A percentile compares a stretch with the other conserved stretches of the same genome.
Evolutionary conservation across 306 rosid genomes (phyloP).

Genomic region (Cucumis sativus): DNA sequence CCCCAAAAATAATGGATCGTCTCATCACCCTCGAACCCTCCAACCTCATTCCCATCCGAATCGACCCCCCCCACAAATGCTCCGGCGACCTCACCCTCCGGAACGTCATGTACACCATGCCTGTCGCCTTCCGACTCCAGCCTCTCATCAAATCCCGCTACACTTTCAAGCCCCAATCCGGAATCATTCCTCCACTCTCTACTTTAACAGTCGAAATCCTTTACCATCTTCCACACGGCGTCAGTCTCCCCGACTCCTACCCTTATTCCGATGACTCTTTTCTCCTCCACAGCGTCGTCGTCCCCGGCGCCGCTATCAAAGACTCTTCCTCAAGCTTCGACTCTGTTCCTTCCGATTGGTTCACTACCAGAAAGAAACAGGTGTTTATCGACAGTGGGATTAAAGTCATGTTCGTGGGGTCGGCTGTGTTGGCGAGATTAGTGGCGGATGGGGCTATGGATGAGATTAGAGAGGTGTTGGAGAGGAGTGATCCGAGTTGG

Average conservation of each 20-base stretch:
- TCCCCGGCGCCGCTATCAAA: slow-evolving; percentile 61
- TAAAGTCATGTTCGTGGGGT: slow-evolving; percentile 60
- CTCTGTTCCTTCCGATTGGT: slow-evolving; percentile 57
- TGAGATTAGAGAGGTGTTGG: slow-evolving; percentile 48
- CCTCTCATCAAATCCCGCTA: slow-evolving; percentile 52
- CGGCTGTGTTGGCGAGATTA: slow-evolving; percentile 39
- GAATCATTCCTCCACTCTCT: slow-evolving; percentile 70
- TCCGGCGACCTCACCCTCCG: slow-evolving; percentile 40
- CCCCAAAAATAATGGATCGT: slow-evolving; percentile 39
- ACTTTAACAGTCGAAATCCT: slow-evolving; percentile 40
- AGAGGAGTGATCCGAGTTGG: slow-evolving; percentile 51
- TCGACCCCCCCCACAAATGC: slow-evolving; percentile 51
- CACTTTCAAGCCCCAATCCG: slow-evolving; percentile 50
- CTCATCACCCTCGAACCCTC: slow-evolving; percentile 80
- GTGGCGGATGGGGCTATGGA: slow-evolving; percentile 52
- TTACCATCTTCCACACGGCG: slow-evolving; percentile 38
- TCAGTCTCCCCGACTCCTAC: slow-evolving; percentile 42
- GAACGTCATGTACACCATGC: slow-evolving; percentile 94
- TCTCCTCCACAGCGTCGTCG: slow-evolving; percentile 70
- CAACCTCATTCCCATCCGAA: slow-evolving; percentile 35
- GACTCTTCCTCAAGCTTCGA: slow-evolving; percentile 55
- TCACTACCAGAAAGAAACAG: slow-evolving; percentile 68
- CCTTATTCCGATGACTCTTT: slow-evolving; percentile 57
- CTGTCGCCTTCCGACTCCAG: slow-evolving; percentile 72
- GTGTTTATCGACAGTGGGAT: slow-evolving; percentile 68